Evolutionary conservation across 2,329 filamentous ascomycete species (phyloP).

Genomic region (Tolypocladium inflatum): DNA sequence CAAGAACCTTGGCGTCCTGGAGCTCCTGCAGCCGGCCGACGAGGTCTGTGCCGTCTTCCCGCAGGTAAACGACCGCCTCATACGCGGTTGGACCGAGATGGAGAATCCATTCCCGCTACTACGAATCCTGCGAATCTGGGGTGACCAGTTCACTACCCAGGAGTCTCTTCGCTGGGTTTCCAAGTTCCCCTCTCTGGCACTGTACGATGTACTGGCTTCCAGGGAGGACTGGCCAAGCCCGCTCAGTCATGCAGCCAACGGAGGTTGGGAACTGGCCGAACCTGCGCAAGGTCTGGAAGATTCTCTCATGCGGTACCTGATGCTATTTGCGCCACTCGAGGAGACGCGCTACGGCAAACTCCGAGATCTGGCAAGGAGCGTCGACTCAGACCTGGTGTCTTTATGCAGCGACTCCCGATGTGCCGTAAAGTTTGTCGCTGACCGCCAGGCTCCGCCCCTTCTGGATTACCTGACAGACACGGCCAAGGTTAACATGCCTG

Average conservation of each 20-base stretch:
- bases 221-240: constrained; percentile 25
- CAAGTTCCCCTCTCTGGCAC: constrained; percentile 31
- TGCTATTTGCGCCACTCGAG: constrained; percentile 21
- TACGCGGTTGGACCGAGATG: constrained; percentile 34
- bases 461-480: constrained; percentile 23
- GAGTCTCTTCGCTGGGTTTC: constrained; percentile 30
- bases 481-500: constrained; percentile 17
- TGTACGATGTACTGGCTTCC: constrained; percentile 32
- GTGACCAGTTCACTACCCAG: constrained; percentile 26
- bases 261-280: constrained; percentile 25
- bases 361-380: constrained; percentile 18
- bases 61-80: constrained; percentile 32
- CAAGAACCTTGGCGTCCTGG: constrained; percentile 37
- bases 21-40: constrained; percentile 31
- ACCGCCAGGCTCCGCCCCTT: constrained; percentile 19
- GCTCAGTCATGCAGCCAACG: constrained; percentile 10
- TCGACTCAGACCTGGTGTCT: constrained; percentile 24
- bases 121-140: constrained; percentile 36
- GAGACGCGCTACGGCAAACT: constrained; percentile 12
- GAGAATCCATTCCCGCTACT: constrained; percentile 34
- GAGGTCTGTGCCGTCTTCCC: constrained; percentile 19
- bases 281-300: constrained; percentile 15
- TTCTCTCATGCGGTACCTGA: constrained; percentile 23
- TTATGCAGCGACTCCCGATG: constrained; percentile 22
- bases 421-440: constrained; percentile 20